Evolutionary conservation across 352 stramenopile genomes (phyloP), one percentile per base, ranked within the genome.

Genomic region (Phytopythium oedochilum): DNA sequence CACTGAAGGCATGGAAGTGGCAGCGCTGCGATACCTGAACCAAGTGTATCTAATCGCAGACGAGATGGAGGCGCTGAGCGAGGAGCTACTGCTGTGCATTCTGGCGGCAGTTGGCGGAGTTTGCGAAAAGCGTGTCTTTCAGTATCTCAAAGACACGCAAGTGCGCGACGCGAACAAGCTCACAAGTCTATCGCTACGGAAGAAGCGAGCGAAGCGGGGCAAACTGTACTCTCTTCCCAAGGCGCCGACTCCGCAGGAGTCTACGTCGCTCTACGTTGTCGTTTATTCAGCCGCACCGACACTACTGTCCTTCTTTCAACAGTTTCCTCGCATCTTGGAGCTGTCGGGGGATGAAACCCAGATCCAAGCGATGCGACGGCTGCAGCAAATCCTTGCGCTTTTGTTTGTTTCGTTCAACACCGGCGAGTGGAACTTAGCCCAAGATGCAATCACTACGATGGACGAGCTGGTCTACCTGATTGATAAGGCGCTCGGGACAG

Each of bases 1-100:
- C 51, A 80, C 75, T 0, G 68, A 83, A 59, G 78, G 78, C 3
- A 62, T 83, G 59, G 64, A 76, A 36, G 53, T 76, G 22, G 73
- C 75, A 14, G 47, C 84, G 9, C 53, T 88, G n/a, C 68, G 78
- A 3, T 88, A 83, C 49, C 45, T 88, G 47, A 68, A 81, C 31
- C 63, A 88, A 56, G 71, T 82, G 8, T 88, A 70, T 51, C 55
- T 88, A n/a, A 66, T 72, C 11, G 75, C 75, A 0, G 78, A 88
- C 26, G 75, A 86, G 20, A 71, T 73, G 6, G 75, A 85, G 55
- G 58, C 60, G 15, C 71, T 70, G 14, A 66, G 64, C 14, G 60
- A 76, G 1, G 71, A 83, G 10, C 46, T 76, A n/a, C 52, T 86
- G 15, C 9, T 66, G 1, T 57, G 57, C n/a, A 61, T 82, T 28